These are phyloP conservation scores for Podila clonocystis DNA, from an alignment of 192 early-diverging fungal species.

Conservation along the genomic window DNA sequence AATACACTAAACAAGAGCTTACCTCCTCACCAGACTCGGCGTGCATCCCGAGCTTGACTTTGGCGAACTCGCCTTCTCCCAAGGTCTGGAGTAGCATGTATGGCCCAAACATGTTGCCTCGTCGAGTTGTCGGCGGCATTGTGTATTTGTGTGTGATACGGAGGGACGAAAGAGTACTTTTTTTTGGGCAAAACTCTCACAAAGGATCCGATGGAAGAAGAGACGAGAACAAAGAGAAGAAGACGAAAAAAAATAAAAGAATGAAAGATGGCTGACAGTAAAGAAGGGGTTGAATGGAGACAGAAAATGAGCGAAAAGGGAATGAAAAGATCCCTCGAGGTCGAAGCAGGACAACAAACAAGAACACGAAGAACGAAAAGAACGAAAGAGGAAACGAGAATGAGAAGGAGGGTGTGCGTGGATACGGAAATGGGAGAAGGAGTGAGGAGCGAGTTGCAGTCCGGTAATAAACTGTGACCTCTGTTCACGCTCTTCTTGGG, in stretches of 20 bases:
- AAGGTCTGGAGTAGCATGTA: conserved; percentile 96
- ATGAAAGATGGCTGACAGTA: neutral
- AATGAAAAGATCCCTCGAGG: conserved; percentile 4
- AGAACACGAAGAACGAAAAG: neutral
- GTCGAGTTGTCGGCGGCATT: conserved; percentile 51
- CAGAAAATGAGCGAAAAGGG: neutral
- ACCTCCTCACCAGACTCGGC: conserved; percentile 77
- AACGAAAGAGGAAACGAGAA: neutral
- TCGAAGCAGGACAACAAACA: neutral
- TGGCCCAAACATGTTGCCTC: conserved; percentile 83
- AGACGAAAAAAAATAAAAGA: conserved; percentile 1
- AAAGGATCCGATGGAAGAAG: neutral
- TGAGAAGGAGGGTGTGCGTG: neutral
- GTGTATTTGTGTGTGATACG: neutral
- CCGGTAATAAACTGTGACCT: too few species aligned
- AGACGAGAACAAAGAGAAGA: neutral
- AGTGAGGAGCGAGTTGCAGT: too few species aligned
- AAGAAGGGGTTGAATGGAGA: neutral
- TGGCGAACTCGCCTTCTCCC: conserved; percentile 98
- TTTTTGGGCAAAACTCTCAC: neutral
- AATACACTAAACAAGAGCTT: conserved; percentile 12
- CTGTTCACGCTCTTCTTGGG: too few species aligned
- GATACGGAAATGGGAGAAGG: too few species aligned
- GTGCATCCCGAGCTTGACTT: conserved; percentile 97
- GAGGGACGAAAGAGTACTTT: neutral